Evolutionary conservation across 2,329 filamentous ascomycete species (phyloP), one percentile per base, ranked within the genome.

Genomic region (Ascocoryne sarcoides): DNA sequence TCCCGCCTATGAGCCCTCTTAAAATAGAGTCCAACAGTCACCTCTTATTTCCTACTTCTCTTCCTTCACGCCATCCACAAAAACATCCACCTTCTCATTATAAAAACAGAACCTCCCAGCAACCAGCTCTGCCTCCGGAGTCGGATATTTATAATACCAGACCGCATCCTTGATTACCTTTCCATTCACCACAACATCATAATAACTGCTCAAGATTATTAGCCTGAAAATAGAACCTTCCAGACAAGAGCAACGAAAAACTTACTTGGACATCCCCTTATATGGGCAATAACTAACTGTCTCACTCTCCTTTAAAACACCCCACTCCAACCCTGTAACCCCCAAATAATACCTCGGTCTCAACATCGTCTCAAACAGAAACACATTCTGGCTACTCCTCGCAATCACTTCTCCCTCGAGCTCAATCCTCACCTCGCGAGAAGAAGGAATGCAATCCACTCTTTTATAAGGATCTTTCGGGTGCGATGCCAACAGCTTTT

Each of bases 51-150:
- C 32, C 39, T 37, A 42, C 32, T 42, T 43, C n/a, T 41, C 39
- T 36, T 55, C 52, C 38, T 45, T 47, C n/a, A 51, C 36, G 2
- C 76, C 76, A 45, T 76, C 73, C 4, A 81, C 48, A 41, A 65
- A 62, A n/a, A 82, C 67, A 44, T 81, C 74, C 1, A 83, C 75
- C 59, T 76, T 78, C 56, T 83, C 79, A 46, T 82, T 80, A 47
- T 82, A 82, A 44, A 82, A 83, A 52, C 76, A 82, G 38, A 79
- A 34, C 34, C 67, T 54, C 2, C 76, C 76, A 1, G 70, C 70
- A 44, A 83, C 64, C 2, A 58, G 60, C 2, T 66, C 68, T 40
- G 71, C 73, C 58, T 83, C 79, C 0, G 64, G 51, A 0, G 70
- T 74, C 2, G 79, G 76, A 9, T 67, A 65, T 12, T 62, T 61